phyloP scores from a whole-genome alignment of 192 early-diverging fungal species.

The Coemansia furcata region DNA sequence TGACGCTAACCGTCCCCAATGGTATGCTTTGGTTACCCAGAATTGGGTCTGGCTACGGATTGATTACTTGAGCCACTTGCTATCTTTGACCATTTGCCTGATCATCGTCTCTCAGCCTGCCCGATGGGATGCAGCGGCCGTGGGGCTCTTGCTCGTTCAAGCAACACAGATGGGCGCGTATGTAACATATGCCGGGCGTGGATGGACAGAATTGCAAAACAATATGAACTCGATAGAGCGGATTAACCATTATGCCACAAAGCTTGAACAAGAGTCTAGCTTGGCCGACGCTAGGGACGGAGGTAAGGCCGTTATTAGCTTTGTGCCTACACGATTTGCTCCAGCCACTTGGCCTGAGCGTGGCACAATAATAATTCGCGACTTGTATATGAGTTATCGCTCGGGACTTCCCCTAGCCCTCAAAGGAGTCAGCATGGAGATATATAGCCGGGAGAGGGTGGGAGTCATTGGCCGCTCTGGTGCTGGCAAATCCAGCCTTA shows the following conservation, averaged over 20 bases:
- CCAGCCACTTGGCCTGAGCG: slow-evolving; percentile 29
- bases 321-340: background rate
- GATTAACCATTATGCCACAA: slow-evolving; percentile 36
- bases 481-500: slow-evolving; percentile 69
- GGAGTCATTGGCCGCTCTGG: slow-evolving; percentile 88
- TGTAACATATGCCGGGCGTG: slow-evolving; percentile 41
- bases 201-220: slow-evolving; percentile 53
- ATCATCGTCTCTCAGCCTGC: slow-evolving; percentile 32
- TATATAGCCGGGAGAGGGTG: slow-evolving; percentile 68
- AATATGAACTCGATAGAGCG: slow-evolving; percentile 51
- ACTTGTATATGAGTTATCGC: slow-evolving; percentile 37
- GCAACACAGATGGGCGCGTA: slow-evolving; percentile 46
- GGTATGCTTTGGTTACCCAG: slow-evolving; percentile 39
- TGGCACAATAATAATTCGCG: slow-evolving; percentile 39
- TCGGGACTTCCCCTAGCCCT: slow-evolving; percentile 33
- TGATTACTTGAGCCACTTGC: slow-evolving; percentile 25
- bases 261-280: slow-evolving; percentile 26
- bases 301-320: background rate
- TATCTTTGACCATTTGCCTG: slow-evolving; percentile 32
- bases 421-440: slow-evolving; percentile 54
- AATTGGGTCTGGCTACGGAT: slow-evolving; percentile 48
- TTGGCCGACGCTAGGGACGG: background rate
- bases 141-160: slow-evolving; percentile 43
- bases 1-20: slow-evolving; percentile 40
- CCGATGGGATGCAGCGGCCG: slow-evolving; percentile 43